Percentiles rank a stretch among this genome's conserved stretches.
Conservation (phyloP, 1,284 basidiomycete genomes). For the Ustilago tritici region DNA sequence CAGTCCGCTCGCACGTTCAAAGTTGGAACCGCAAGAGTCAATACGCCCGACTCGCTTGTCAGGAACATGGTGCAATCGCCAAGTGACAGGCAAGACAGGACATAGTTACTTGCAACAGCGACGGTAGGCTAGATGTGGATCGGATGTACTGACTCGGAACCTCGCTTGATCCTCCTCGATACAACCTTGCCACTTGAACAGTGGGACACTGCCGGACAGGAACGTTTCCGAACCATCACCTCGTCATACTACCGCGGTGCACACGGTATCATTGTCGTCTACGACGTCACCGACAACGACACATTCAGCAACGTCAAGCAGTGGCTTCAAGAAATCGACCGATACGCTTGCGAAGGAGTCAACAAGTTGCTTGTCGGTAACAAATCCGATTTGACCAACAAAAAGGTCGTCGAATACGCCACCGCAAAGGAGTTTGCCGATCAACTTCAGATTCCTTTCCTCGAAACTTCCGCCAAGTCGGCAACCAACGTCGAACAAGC, state of each 20-base stretch:
- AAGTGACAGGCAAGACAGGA: no score
- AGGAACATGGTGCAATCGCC: no score
- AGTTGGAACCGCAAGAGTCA: no score
- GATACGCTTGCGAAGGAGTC: conserved; percentile 98
- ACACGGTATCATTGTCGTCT: conserved; percentile 95
- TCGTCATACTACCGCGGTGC: conserved; percentile 92
- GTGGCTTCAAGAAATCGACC: conserved; percentile 99
- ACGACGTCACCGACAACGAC: conserved; percentile 93
- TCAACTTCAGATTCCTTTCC: conserved; percentile 70
- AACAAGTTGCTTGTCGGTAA: conserved; percentile 98
- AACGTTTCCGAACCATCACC: conserved; percentile 82
- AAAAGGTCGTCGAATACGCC: conserved; percentile 98
- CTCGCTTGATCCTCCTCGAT: not conserved
- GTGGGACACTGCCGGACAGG: conserved; percentile 72
- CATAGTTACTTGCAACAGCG: no score
- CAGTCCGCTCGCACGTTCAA: not conserved
- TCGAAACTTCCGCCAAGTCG: conserved; percentile 72
- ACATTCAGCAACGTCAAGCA: conserved; percentile 99
- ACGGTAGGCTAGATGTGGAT: not conserved
- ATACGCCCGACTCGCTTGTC: no score
- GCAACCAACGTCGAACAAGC: conserved; percentile 72
- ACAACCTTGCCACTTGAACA: conserved; percentile 5
- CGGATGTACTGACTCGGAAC: conserved; percentile 6
- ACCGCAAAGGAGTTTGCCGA: conserved; percentile 82
- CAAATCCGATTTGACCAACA: conserved; percentile 96